Base-by-base conservation (phyloP, 257 asterid genomes). In the Solanum lycopersicoides region DNA sequence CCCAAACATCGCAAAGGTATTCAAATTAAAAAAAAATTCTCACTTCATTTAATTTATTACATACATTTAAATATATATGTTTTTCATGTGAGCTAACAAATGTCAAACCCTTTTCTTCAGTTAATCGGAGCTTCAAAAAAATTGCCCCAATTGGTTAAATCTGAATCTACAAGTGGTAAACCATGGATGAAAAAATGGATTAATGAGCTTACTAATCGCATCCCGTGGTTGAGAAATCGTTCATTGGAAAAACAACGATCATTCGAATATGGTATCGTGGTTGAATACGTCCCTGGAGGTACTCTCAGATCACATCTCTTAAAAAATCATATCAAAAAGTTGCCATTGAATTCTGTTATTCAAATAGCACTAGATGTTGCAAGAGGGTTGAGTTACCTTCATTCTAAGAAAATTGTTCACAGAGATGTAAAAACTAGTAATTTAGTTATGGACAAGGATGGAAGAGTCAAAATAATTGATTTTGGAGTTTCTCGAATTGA, bases 361-460 rank as follows among this genome's bases (percentile, higher is more conserved):
- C 77, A 37, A 53, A 68, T 90, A 34, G 90, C 88, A 10, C 69
- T 90, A 9, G 90, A 88, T 30, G 45, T 79, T 68, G 92, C 92
- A 20, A 84, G 63, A 71, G 71, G 92, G 42, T 83, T 88, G 83
- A 66, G 77, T 59, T 90, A 90, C 71, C 84, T 90, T 82, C 92
- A 90, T 35, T 84, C 89, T 0, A 10, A 84, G 14, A 86, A 90
- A 83, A 72, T 90, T 12, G 88, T 84, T 6, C 90, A 90, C 23
- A 76, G 92, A 25, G 92, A 90, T 77, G 77, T 89, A 32, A 89
- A 87, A 90, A 73, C 88, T 2, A 34, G 60, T 18, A 89, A 89
- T 47, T 45, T 90, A 72, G 82, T 87, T 12, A 74, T 88, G n/a
- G 87, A 86, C 42, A 35, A 63, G 8, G 20, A 35, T 50, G 5